These are phyloP conservation scores for Agapanthus africanus DNA, from an alignment of 106 monocot genomes.

Conservation along the genomic window DNA sequence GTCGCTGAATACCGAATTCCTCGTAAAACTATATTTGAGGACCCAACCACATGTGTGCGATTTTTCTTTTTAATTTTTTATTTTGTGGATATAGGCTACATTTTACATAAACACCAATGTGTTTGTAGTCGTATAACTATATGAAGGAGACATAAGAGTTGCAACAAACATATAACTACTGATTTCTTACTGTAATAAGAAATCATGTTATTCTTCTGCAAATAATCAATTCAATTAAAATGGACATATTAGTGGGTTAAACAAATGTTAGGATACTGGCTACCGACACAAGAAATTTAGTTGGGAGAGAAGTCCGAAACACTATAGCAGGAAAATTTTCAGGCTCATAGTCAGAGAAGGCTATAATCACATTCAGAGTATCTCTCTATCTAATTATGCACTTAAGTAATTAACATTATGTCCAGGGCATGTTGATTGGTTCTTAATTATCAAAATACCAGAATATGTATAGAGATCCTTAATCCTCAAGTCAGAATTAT, in stretches of 20 bases:
- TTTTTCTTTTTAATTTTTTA: no score
- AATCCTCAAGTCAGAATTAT: not conserved
- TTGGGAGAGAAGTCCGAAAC: not conserved
- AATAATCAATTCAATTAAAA: not conserved
- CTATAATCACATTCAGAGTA: no score
- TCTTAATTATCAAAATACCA: not conserved
- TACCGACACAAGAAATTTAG: not conserved
- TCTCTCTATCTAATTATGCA: not conserved
- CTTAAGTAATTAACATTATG: no score
- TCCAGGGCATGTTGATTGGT: not conserved
- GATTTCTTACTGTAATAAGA: not conserved
- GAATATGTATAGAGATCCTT: not conserved
- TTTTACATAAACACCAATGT: not conserved
- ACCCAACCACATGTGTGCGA: not conserved
- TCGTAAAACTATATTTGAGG: not conserved
- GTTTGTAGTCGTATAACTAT: not conserved
- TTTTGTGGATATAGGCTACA: not conserved
- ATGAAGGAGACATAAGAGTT: not conserved
- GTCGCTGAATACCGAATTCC: not conserved
- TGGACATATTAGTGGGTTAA: not conserved
- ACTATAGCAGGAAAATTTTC: not conserved
- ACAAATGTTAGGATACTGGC: not conserved
- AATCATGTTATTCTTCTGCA: not conserved
- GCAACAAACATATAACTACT: not conserved
- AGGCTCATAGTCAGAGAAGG: no score